phyloP scores from a whole-genome alignment of 2,329 filamentous ascomycete species.

The Beauveria rudraprayagi region DNA sequence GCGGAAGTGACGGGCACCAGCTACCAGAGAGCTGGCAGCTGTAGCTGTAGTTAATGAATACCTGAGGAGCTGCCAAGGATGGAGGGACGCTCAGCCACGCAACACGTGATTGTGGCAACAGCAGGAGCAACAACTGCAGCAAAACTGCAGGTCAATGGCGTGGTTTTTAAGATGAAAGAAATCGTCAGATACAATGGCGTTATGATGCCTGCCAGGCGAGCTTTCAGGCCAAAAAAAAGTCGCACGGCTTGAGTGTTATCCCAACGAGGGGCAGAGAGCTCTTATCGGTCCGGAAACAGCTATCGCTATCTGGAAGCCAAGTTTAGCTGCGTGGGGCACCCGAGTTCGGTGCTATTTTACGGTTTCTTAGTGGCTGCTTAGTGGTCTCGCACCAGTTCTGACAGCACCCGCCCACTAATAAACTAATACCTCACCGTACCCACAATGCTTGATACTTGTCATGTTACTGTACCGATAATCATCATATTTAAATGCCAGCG shows the following conservation, averaged over 20 bases:
- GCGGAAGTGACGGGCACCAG: not conserved
- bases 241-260: not conserved
- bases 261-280: conserved; percentile 4
- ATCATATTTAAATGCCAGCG: too few species aligned
- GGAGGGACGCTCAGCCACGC: not conserved
- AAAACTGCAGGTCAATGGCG: not conserved
- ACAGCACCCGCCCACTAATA: not conserved
- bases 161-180: not conserved
- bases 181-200: not conserved
- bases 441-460: not conserved
- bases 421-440: conserved; percentile 8
- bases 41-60: not conserved
- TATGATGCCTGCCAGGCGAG: not conserved
- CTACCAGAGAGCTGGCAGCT: not conserved
- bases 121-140: not conserved
- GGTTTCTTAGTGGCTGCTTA: not conserved
- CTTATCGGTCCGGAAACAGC: conserved; percentile 9
- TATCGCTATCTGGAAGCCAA: conserved; percentile 1
- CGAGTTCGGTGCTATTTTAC: not conserved
- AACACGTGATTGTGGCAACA: not conserved
- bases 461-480: too few species aligned
- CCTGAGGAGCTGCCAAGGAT: not conserved
- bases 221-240: not conserved
- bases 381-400: not conserved
- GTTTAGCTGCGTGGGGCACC: not conserved